A percentile compares a stretch with the other conserved stretches of the same genome.
These are phyloP conservation scores for Diaporthe longicolla DNA, from an alignment of 2,329 filamentous ascomycete species.

Conservation along the genomic window DNA sequence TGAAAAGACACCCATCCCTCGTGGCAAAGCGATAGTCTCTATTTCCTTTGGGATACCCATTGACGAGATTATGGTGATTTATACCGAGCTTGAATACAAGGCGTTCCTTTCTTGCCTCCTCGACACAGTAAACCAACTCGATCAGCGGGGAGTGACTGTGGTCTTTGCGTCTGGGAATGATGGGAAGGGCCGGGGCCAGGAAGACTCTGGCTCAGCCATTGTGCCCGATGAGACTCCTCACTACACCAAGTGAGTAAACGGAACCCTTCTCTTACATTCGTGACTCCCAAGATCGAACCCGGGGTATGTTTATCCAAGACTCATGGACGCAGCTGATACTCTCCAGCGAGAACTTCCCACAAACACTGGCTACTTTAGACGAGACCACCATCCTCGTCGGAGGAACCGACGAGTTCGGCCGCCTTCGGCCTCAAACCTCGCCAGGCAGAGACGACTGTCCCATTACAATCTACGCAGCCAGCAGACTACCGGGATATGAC, in stretches of 20 bases:
- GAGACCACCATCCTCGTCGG: not conserved
- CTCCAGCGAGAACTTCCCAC: not conserved
- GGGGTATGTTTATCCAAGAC: not conserved
- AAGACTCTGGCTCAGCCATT: not conserved
- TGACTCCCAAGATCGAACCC: not conserved
- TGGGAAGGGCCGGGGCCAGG: not conserved
- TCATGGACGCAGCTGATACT: not conserved
- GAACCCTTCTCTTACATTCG: not conserved
- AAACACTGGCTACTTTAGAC: not conserved
- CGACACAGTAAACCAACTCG: no score
- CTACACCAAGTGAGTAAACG: not conserved
- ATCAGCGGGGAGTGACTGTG: no score
- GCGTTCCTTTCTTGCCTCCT: no score
- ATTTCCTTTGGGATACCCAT: no score
- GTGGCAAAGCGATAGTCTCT: no score
- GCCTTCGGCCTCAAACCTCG: not conserved
- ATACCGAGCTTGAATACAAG: no score
- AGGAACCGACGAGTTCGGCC: not conserved
- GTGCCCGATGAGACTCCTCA: not conserved
- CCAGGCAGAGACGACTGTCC: not conserved
- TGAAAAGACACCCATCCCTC: no score
- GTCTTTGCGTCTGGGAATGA: not conserved
- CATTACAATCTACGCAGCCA: not conserved
- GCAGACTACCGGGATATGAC: not conserved
- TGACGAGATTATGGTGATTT: no score